phyloP scores from a whole-genome alignment of 1,284 basidiomycete species.

The Rhodotorula sp. region DNA sequence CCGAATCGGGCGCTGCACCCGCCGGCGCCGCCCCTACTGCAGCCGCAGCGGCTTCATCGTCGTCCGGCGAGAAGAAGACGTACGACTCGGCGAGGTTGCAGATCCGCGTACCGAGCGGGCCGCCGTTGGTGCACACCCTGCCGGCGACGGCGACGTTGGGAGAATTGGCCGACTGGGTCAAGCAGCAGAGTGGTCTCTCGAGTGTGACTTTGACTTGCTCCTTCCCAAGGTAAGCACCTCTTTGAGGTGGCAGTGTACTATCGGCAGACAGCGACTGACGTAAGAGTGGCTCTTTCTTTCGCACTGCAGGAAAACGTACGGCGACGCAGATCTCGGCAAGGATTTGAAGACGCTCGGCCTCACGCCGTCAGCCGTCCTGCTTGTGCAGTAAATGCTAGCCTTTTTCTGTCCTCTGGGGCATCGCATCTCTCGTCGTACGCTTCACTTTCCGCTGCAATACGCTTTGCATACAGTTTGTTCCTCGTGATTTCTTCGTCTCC shows the following conservation, averaged over 20 bases:
- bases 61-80: conserved; percentile 45
- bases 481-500: no score
- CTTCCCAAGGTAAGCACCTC: conserved; percentile 69
- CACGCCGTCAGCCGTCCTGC: conserved; percentile 59
- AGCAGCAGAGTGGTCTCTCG: conserved; percentile 68
- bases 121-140: conserved; percentile 74
- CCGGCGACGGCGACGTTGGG: conserved; percentile 71
- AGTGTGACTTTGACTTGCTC: conserved; percentile 67
- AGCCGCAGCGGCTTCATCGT: conserved; percentile 49
- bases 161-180: conserved; percentile 82
- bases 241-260: neutral
- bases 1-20: conserved; percentile 35
- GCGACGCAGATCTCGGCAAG: conserved; percentile 62
- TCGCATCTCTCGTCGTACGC: neutral
- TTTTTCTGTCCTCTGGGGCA: neutral
- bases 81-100: conserved; percentile 67
- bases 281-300: neutral
- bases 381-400: conserved; percentile 14
- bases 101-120: conserved; percentile 72
- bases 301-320: conserved; percentile 63
- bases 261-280: neutral
- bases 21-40: conserved; percentile 47
- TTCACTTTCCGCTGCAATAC: no score
- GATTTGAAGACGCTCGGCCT: conserved; percentile 68
- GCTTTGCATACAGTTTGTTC: no score